Percentiles rank a stretch among this genome's conserved stretches.
Evolutionary conservation across 306 rosid species (phyloP).

Genomic region (Sophora flavescens): DNA sequence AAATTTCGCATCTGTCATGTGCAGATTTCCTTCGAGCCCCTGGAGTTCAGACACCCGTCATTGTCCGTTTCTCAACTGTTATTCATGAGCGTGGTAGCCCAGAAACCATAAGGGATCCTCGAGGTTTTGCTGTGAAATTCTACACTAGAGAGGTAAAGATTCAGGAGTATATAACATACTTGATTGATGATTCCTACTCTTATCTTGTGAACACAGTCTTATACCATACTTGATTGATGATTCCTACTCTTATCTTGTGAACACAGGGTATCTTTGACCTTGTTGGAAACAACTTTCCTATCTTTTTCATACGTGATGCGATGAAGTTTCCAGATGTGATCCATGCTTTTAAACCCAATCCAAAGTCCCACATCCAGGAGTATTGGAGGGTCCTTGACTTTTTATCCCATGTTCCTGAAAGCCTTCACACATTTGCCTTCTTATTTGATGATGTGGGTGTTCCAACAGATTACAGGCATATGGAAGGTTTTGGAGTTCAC

Average conservation of each 20-base stretch:
- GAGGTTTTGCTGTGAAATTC: conserved; percentile 88
- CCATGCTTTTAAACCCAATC: conserved; percentile 94
- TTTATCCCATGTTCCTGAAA: conserved; percentile 94
- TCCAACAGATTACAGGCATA: conserved; percentile 93
- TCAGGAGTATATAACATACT: conserved; percentile 33
- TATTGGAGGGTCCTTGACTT: conserved; percentile 89
- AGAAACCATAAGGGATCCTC: conserved; percentile 88
- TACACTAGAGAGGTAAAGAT: conserved; percentile 84
- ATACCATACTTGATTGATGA: conserved; percentile 53
- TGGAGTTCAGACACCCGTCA: conserved; percentile 95
- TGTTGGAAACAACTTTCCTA: conserved; percentile 93
- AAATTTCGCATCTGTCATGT: conserved; percentile 78
- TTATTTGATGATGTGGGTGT: conserved; percentile 86
- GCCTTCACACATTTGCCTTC: conserved; percentile 86
- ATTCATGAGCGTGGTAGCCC: conserved; percentile 99
- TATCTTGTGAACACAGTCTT: conserved; percentile 40
- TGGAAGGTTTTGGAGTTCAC: conserved; percentile 93
- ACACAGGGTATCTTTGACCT: conserved; percentile 93
- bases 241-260: conserved; percentile 57
- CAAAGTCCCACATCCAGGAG: conserved; percentile 95
- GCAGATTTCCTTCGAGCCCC: conserved; percentile 97
- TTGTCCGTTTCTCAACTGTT: conserved; percentile 94
- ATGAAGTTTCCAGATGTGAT: conserved; percentile 95
- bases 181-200: conserved; percentile 65
- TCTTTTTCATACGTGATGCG: conserved; percentile 85